Evolutionary conservation across 345 rosid genomes (phyloP), one percentile per base, ranked within the genome.

Genomic region (Cardamine occulta): DNA sequence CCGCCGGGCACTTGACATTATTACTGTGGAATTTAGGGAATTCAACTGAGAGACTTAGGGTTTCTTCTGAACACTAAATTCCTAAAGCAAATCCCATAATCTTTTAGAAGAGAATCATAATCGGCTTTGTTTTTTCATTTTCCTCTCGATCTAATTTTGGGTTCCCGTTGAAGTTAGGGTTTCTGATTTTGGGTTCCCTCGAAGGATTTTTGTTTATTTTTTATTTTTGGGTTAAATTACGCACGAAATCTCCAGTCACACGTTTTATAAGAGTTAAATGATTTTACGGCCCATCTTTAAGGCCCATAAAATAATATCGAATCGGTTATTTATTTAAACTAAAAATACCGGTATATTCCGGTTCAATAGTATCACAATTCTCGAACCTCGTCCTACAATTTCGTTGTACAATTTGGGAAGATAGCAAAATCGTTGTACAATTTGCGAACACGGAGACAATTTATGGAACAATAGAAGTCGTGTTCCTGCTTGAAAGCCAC

Each of bases 161-260:
- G 77, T 75, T 80, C 72, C 80, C 76, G 80, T 74, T 64, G 76
- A 59, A 80, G 73, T 80, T 80, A 80, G 82, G 80, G 82, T 32
- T 80, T 67, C 74, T 59, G 4, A 66, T 19, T 39, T 29, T 14
- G 21, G 48, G 49, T 78, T 72, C 63, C 73, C 81, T 60, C 56
- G 68, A 72, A 59, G 37, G 37, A 15, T 28, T 76, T 24, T 34
- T 53, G 31, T 32, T 3, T 4, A 1, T 18, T 19, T 19, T 7
- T 5, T 2, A 10, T 31, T 8, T 7, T 15, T 24, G 8, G 5
- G 14, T n/a, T 26, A 18, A 63, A 47, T 6, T 17, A 31, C 68
- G 68, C 62, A 70, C 72, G 62, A 28, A 70, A 71, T 18, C 18
- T 13, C 11, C 4, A 42, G 5, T 56, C 72, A 29, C 68, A 23